Evolutionary conservation across 2,329 filamentous ascomycete genomes (phyloP), one percentile per base, ranked within the genome.

Genomic region (Amphichorda felina): DNA sequence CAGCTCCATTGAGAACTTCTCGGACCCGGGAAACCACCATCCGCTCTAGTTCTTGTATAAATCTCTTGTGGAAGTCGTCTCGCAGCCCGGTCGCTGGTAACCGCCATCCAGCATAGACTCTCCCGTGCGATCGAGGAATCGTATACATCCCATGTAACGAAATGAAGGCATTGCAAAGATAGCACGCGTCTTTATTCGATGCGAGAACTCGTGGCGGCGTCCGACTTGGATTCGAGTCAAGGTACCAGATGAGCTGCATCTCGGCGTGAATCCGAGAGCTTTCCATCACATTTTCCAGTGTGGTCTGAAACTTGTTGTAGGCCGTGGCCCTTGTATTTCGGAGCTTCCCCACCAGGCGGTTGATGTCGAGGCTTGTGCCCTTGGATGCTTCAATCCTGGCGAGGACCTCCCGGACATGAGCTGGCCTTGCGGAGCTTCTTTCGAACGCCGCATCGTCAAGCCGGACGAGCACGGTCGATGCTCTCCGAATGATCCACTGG

Each of bases 11-110:
- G 7, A 38, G 4, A 5, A 29, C 8, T 30, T 30, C 25, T 11
- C 16, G 4, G 18, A 28, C 13, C 16, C 30, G 27, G n/a, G 11
- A 4, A 8, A 22, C 30, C 4, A 38, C 40, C 21, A 39, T 41
- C 7, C 34, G 36, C 25, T 46, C 43, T 3, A 46, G 32, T 22
- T 45, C 34, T 26, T 29, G 28, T 11, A 40, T 33, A 26, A 46
- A 46, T 3, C 9, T 34, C 30, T 29, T 10, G 25, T 30, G 30
- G 9, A 30, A n/a, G n/a, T n/a, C 13, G 3, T 28, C 18, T 17
- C 22, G 10, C 30, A 21, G 17, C 4, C n/a, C 24, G 6, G 31
- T 38, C 4, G 31, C 27, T 13, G 36, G 36, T 14, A 38, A 22
- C n/a, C 36, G 19, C 36, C 36, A 38, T 3, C 36, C 36, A 4